Percentiles rank a stretch among this genome's conserved stretches.
Conservation (phyloP, 257 asterid genomes). For the Plantago elongata region DNA sequence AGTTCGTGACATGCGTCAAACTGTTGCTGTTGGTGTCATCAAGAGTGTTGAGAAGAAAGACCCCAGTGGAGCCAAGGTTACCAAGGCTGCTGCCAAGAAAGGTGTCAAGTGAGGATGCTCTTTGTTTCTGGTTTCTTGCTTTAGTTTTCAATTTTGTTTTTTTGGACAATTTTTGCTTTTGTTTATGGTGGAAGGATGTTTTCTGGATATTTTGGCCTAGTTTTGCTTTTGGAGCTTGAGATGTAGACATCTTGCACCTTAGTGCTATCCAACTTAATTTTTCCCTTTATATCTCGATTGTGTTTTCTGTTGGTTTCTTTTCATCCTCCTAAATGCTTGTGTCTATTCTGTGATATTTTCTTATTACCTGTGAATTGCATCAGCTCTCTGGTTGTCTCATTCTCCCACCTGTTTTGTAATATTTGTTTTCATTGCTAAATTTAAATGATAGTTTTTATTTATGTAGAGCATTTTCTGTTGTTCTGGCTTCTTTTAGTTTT, state of each 20-base stretch:
- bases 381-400: too few species aligned
- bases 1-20: constrained; percentile 30
- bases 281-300: not conserved
- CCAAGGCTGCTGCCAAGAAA: constrained; percentile 71
- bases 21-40: constrained; percentile 29
- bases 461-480: too few species aligned
- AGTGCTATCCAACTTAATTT: not conserved
- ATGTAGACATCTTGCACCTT: not conserved
- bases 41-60: constrained; percentile 29
- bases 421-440: too few species aligned
- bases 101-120: constrained; percentile 54
- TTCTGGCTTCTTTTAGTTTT: too few species aligned
- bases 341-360: too few species aligned
- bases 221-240: not conserved
- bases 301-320: not conserved
- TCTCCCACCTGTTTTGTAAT: too few species aligned
- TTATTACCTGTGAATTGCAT: too few species aligned
- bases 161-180: not conserved
- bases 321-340: too few species aligned
- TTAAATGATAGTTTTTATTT: too few species aligned
- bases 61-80: constrained; percentile 26
- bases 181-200: not conserved
- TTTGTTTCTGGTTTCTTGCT: not conserved
- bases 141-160: not conserved
- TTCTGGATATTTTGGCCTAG: not conserved